Evolutionary conservation across 2,329 filamentous ascomycete species (phyloP), one percentile per base, ranked within the genome.

Genomic region (Aphanocladium album): DNA sequence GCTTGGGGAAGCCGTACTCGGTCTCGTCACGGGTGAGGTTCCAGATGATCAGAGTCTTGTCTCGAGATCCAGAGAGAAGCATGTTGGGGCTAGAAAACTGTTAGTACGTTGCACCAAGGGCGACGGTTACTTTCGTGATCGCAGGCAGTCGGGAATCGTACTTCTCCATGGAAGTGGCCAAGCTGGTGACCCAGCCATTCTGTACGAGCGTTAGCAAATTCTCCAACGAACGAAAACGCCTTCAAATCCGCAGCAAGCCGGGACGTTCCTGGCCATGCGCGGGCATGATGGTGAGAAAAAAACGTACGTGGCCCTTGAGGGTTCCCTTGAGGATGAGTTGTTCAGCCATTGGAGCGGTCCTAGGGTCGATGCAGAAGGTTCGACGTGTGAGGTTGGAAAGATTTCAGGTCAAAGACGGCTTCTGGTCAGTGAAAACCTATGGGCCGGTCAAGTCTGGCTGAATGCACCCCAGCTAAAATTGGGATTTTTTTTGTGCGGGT

Each of bases 1-100:
- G 89, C 89, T 99, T 98, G 77, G 95, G 95, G 87, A 96, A 96
- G 74, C 95, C 95, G 86, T 98, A 99, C 77, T 91, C 89, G 78
- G 88, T 88, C 84, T 98, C 95, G 81, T 98, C 93, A 82, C 95
- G 93, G 80, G 95, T 98, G 76, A 99, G 87, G 87, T 97, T 96
- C 95, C 95, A 99, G 88, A 99, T 96, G 84, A 99, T 99, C 79
- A 99, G 85, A 71, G 90, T 91, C 90, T 98, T 97, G 87, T 99
- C 95, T 83, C 95, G 92, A 78, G 87, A 91, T 76, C 85, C 93
- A 71, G 95, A 99, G 74, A 99, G 88, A 79, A 99, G 93, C 93
- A 99, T 98, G 87, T 99, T 98, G 77, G 95, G 95, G 90, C 91
- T 86, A 62, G 67, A 61, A 64, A 65, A 62, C 62, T 11, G 65